Conservation (phyloP, 257 asterid genomes). For the Linderniella brevidens region DNA sequence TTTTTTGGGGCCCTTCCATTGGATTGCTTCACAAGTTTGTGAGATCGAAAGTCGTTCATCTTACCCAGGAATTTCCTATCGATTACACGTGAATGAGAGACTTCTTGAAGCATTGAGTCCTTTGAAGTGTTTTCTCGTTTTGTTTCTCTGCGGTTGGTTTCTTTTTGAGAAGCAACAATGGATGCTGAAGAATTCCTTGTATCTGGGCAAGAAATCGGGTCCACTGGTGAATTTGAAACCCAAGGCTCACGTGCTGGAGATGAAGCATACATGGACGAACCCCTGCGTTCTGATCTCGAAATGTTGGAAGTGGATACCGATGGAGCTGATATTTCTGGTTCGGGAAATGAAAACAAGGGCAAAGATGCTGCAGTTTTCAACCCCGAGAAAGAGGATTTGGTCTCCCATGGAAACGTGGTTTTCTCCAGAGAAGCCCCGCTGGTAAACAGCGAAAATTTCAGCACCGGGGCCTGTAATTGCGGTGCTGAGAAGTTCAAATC, state of each 20-base stretch:
- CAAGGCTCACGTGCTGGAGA: constrained; percentile 15
- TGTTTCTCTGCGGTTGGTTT: constrained; percentile 5
- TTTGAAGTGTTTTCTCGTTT: constrained; percentile 11
- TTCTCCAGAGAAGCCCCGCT: constrained; percentile 64
- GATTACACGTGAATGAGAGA: constrained; percentile 17
- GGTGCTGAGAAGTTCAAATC: constrained; percentile 75
- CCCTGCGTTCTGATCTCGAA: constrained; percentile 42
- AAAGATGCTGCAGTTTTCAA: constrained; percentile 20
- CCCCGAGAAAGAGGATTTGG: constrained; percentile 36
- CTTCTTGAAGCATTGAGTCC: constrained; percentile 19
- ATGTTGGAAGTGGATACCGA: constrained; percentile 49
- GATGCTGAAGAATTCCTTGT: constrained; percentile 15
- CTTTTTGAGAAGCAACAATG: constrained; percentile 14
- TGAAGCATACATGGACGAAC: constrained; percentile 16
- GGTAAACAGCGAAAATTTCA: constrained; percentile 34
- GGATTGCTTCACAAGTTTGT: too few relatives aligned
- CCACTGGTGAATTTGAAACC: constrained; percentile 15
- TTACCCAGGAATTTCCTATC: constrained; percentile 12
- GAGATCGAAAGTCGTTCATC: constrained; percentile 8
- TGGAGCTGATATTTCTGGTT: constrained; percentile 17
- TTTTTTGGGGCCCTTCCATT: too few relatives aligned
- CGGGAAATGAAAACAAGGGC: constrained; percentile 12
- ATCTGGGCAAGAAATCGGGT: constrained; percentile 18
- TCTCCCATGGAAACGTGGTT: constrained; percentile 44
- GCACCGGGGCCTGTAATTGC: constrained; percentile 38